Conservation (phyloP, 805 yeast species). For the Wickerhamiella musiphila region DNA sequence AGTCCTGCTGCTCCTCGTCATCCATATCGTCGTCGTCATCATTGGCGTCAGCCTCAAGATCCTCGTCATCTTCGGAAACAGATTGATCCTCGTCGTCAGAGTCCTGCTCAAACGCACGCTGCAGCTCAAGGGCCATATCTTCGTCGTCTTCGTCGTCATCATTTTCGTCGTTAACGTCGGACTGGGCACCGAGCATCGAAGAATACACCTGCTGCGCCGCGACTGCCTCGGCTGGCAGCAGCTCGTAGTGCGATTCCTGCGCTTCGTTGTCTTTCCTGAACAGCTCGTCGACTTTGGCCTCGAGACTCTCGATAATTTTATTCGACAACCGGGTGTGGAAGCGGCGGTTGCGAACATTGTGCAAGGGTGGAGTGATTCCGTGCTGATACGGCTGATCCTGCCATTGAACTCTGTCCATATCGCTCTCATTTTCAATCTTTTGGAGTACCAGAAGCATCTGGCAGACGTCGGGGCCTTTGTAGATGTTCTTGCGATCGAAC, state of each 20-base stretch:
- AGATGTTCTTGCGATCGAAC: constrained; percentile 72
- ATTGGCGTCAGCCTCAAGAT: constrained; percentile 29
- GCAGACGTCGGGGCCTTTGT: constrained; percentile 69
- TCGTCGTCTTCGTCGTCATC: constrained; percentile 20
- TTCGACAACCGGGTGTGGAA: constrained; percentile 56
- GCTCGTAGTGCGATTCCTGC: constrained; percentile 59
- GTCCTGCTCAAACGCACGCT: constrained; percentile 26
- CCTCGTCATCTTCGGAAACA: constrained; percentile 26
- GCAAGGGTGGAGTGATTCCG: constrained; percentile 72
- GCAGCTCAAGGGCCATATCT: constrained; percentile 21
- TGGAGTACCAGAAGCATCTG: constrained; percentile 70
- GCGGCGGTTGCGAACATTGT: constrained; percentile 49
- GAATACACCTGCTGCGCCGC: constrained; percentile 18
- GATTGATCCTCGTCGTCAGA: constrained; percentile 29
- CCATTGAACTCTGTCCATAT: constrained; percentile 20
- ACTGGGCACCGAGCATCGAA: constrained; percentile 20
- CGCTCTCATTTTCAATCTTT: constrained; percentile 31
- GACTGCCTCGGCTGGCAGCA: constrained; percentile 31
- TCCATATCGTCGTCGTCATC: constrained; percentile 36
- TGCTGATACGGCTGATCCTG: constrained; percentile 31
- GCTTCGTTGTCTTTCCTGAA: constrained; percentile 67
- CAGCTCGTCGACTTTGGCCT: constrained; percentile 59
- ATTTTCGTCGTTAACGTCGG: constrained; percentile 23
- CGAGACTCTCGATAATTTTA: constrained; percentile 59
- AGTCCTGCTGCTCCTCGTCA: constrained; percentile 36